These are phyloP conservation scores for Fusarium newnesense DNA, from an alignment of 2,329 filamentous ascomycete genomes.

Conservation along the genomic window DNA sequence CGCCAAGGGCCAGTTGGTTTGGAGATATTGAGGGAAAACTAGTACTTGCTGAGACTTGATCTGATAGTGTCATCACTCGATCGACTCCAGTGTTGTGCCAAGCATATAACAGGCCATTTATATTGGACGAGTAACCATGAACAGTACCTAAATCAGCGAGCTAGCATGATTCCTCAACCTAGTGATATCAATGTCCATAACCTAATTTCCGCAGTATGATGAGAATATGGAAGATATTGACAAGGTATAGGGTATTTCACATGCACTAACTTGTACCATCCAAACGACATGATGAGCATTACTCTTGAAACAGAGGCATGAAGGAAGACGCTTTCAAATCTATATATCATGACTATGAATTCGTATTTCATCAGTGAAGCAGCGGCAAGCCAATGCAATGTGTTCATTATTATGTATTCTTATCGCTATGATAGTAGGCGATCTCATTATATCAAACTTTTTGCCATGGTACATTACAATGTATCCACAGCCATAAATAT, in stretches of 20 bases:
- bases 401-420: constrained; percentile 3
- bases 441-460: neutral
- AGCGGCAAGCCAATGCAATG: neutral
- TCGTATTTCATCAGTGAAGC: too few relatives aligned
- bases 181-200: neutral
- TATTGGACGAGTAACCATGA: too few relatives aligned
- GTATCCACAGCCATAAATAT: neutral
- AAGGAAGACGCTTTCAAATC: neutral
- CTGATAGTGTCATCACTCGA: neutral
- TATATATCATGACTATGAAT: too few relatives aligned
- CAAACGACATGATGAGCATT: neutral
- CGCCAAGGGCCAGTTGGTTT: neutral
- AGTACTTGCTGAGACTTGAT: neutral
- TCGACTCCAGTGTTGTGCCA: neutral
- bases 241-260: neutral
- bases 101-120: neutral
- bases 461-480: neutral
- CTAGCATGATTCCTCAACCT: neutral
- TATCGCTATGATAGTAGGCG: neutral
- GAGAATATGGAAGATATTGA: neutral
- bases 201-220: neutral
- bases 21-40: neutral
- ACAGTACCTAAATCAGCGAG: neutral
- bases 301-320: neutral
- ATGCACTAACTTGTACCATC: neutral